Conservation (phyloP, 2,329 filamentous ascomycete genomes). For the Aspergillus tamarii region DNA sequence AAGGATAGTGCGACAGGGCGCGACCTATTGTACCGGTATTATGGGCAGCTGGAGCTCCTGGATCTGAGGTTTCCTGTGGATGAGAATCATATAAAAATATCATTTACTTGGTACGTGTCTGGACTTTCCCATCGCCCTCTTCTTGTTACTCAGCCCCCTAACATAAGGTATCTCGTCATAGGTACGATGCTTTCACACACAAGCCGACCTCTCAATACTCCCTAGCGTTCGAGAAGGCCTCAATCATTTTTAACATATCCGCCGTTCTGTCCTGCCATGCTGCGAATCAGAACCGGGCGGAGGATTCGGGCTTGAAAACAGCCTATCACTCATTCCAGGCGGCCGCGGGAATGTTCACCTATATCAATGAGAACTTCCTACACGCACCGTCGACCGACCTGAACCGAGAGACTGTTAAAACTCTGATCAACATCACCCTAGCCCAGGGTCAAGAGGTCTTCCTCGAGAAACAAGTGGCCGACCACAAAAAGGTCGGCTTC, state of each 20-base stretch:
- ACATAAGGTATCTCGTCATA: conserved; percentile 40
- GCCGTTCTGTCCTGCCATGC: conserved; percentile 96
- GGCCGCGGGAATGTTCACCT: conserved; percentile 98
- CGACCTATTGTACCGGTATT: conserved; percentile 94
- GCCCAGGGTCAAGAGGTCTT: conserved; percentile 98
- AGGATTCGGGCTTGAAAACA: conserved; percentile 91
- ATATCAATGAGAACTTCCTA: conserved; percentile 99
- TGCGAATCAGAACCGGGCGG: conserved; percentile 85
- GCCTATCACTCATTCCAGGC: conserved; percentile 98
- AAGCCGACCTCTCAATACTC: conserved; percentile 97
- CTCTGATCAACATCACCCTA: conserved; percentile 87
- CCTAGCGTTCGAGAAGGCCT: conserved; percentile 95
- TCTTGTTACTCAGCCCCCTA: conserved; percentile 7
- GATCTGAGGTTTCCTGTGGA: conserved; percentile 96
- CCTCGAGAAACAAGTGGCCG: conserved; percentile 89
- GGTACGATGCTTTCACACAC: conserved; percentile 99
- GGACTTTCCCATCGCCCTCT: not conserved
- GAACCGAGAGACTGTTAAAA: conserved; percentile 93
- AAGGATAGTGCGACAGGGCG: conserved; percentile 94
- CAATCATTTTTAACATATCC: conserved; percentile 99
- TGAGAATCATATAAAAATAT: conserved; percentile 98
- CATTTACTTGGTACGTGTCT: conserved; percentile 81
- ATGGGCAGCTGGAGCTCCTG: conserved; percentile 92
- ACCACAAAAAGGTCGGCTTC: conserved; percentile 89
- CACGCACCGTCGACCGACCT: conserved; percentile 96